Evolutionary conservation across 441 rosid genomes (phyloP), one percentile per base, ranked within the genome.

Genomic region (Euphorbia corollata): DNA sequence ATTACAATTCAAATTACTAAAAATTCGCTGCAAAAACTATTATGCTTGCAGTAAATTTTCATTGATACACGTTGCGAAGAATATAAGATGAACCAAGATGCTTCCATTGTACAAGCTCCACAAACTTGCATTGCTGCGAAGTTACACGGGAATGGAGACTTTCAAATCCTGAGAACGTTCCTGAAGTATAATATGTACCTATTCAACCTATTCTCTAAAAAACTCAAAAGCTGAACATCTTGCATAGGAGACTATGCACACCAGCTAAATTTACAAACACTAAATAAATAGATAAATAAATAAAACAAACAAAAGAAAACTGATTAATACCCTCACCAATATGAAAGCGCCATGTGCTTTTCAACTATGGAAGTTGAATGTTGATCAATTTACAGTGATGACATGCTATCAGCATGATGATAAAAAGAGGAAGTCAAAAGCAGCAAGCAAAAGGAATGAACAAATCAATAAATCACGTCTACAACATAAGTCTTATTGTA

Each of bases 81-180:
- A 55, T 55, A 22, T 15, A 13, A 63, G 22, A 67, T 13, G 34
- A 67, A 11, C 27, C 59, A 56, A 27, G 62, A 24, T 53, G 39
- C 51, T 43, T 48, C 58, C 56, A 22, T 39, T 45, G 61, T 71
- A 65, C 8, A 23, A 70, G 55, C 71, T 39, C 63, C 54, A 20
- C n/a, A 34, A 34, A 23, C 0, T 59, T 65, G 59, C 53, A 69
- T 32, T 57, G 16, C 8, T 34, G 53, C 3, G 27, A 39, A n/a
- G 63, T 51, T 19, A 19, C 56, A 51, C 23, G 18, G 56, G 13
- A 59, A 45, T 38, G 43, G 39, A 53, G 23, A 20, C 34, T 9
- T 53, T 62, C 41, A 56, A 50, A 27, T 22, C 23, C 27, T 23
- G 8, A 19, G 59, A 27, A 38, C 41, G 12, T 6, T 16, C 45